Evolutionary conservation across 345 rosid species (phyloP).

Genomic region (Eucalyptus fibrosa): DNA sequence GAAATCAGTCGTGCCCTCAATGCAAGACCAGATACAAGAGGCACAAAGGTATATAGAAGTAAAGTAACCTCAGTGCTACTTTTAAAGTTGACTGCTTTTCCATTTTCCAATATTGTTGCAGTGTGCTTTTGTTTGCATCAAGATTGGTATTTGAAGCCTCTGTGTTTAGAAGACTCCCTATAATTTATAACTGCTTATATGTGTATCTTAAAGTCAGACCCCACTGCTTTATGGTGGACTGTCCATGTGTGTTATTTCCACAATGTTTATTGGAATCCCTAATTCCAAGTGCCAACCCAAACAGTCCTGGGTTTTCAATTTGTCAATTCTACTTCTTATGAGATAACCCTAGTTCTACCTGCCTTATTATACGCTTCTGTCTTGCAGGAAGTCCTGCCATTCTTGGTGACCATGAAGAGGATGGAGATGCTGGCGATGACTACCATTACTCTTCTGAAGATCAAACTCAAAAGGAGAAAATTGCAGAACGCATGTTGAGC

Average conservation of each 20-base stretch:
- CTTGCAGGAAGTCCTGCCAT: conserved; percentile 80
- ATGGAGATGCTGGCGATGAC: conserved; percentile 50
- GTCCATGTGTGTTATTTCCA: neutral
- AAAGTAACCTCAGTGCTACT: neutral
- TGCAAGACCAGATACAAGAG: conserved; percentile 89
- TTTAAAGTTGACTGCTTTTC: neutral
- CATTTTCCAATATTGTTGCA: neutral
- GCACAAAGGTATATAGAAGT: conserved; percentile 44
- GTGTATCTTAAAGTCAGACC: neutral
- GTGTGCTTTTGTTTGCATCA: neutral
- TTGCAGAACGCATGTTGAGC: conserved; percentile 74
- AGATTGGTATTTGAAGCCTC: neutral
- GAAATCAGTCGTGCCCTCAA: conserved; percentile 89
- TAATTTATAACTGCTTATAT: neutral
- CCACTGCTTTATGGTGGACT: neutral
- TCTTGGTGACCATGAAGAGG: conserved; percentile 65
- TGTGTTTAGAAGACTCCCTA: neutral
- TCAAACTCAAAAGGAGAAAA: conserved; percentile 61
- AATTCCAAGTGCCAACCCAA: neutral
- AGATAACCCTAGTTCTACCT: neutral
- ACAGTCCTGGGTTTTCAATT: neutral
- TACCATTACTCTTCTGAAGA: conserved; percentile 36
- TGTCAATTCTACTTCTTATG: neutral
- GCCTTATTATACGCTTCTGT: neutral
- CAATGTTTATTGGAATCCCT: neutral